phyloP scores from a whole-genome alignment of 2,329 filamentous ascomycete genomes.

The Neoarthrinium moseri region DNA sequence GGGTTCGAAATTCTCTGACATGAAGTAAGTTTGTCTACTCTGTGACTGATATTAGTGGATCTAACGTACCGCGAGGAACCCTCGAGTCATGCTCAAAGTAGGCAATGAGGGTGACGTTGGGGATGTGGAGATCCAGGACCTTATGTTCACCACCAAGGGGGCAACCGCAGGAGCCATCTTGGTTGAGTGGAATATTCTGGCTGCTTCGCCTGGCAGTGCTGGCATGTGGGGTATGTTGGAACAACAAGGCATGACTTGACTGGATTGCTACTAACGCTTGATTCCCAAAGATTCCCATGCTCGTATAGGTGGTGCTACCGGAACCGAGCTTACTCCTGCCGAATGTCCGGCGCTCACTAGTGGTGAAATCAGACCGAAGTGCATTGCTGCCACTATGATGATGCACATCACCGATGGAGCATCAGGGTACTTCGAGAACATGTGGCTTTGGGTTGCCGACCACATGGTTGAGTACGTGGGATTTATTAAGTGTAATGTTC shows the following conservation, averaged over 20 bases:
- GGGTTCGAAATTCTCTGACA: slow-evolving; percentile 54
- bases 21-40: no score
- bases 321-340: slow-evolving; percentile 62
- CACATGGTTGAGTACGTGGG: slow-evolving; percentile 55
- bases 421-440: slow-evolving; percentile 50
- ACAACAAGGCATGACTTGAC: background rate
- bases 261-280: no score
- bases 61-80: slow-evolving; percentile 38
- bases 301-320: slow-evolving; percentile 69
- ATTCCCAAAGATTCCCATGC: slow-evolving; percentile 57
- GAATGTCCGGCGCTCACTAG: slow-evolving; percentile 50
- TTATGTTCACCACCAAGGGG: slow-evolving; percentile 66
- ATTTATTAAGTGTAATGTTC: no score
- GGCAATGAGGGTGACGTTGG: slow-evolving; percentile 61
- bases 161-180: slow-evolving; percentile 68
- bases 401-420: slow-evolving; percentile 42
- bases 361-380: slow-evolving; percentile 46
- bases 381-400: slow-evolving; percentile 56
- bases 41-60: background rate
- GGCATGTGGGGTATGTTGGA: slow-evolving; percentile 52
- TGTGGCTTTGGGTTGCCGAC: slow-evolving; percentile 69
- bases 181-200: slow-evolving; percentile 69
- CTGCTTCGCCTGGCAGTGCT: slow-evolving; percentile 42
- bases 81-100: slow-evolving; percentile 64
- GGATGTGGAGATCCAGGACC: slow-evolving; percentile 66